These are phyloP conservation scores for Tremella yokohamensis DNA, from an alignment of 768 basidiomycete genomes.

Conservation along the genomic window DNA sequence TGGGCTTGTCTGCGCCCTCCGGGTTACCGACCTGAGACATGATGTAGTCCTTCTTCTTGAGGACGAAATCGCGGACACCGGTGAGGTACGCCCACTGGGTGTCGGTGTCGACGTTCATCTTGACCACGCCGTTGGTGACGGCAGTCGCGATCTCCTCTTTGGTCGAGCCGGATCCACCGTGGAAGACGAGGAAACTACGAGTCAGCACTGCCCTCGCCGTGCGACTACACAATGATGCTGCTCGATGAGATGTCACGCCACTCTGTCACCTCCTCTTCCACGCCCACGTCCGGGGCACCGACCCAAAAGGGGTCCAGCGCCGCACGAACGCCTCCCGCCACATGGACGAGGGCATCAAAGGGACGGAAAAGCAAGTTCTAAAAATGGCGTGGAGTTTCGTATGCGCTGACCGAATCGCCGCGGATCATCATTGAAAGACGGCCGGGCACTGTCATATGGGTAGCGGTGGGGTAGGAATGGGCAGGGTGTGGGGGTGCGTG, in stretches of 20 bases:
- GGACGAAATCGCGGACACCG: conserved; percentile 85
- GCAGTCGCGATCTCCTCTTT: conserved; percentile 93
- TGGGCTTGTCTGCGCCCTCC: conserved; percentile 92
- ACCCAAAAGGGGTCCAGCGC: conserved; percentile 28
- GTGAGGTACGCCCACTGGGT: conserved; percentile 68
- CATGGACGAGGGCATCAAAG: conserved; percentile 7
- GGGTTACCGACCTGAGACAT: conserved; percentile 92
- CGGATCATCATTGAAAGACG: conserved; percentile 33
- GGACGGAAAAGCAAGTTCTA: conserved; percentile 46
- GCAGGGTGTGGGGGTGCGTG: background rate
- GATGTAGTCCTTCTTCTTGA: conserved; percentile 82
- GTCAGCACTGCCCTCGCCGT: background rate
- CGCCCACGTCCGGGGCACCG: conserved; percentile 17
- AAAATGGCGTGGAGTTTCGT: conserved; percentile 29
- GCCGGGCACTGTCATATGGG: conserved; percentile 48
- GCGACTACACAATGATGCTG: background rate
- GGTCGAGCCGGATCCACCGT: conserved; percentile 96
- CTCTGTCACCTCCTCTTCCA: conserved; percentile 49
- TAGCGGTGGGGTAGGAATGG: conserved; percentile 30
- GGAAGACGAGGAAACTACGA: conserved; percentile 92
- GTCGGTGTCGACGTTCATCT: conserved; percentile 97
- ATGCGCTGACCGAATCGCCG: conserved; percentile 50
- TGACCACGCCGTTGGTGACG: conserved; percentile 87
- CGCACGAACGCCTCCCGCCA: conserved; percentile 9
- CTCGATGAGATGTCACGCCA: conserved; percentile 31